These are phyloP conservation scores for Lactarius deliciosus DNA, from an alignment of 768 basidiomycete species.

Conservation along the genomic window DNA sequence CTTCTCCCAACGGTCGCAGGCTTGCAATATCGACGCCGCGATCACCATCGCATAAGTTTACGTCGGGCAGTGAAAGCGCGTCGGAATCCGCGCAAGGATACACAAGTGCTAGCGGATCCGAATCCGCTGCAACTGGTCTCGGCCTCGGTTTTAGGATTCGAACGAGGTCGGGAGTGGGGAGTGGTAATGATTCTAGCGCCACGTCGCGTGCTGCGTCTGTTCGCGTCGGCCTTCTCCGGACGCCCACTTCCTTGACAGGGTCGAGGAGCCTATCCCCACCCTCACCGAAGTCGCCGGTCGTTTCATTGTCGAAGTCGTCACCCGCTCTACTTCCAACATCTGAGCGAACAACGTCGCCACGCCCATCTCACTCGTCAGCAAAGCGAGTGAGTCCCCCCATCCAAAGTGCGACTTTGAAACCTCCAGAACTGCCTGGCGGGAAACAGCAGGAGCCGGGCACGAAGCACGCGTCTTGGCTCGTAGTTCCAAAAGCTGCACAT, in stretches of 20 bases:
- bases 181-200: neutral
- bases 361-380: constrained; percentile 11
- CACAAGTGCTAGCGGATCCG: constrained; percentile 25
- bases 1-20: constrained; percentile 16
- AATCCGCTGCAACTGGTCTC: constrained; percentile 25
- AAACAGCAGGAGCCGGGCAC: constrained; percentile 16
- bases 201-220: constrained; percentile 17
- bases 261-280: constrained; percentile 11
- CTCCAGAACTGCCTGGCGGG: neutral
- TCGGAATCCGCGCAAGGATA: constrained; percentile 24
- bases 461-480: constrained; percentile 26
- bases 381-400: constrained; percentile 22
- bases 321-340: constrained; percentile 13
- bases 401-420: constrained; percentile 2
- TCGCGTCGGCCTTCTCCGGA: constrained; percentile 24
- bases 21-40: constrained; percentile 21
- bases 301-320: constrained; percentile 8
- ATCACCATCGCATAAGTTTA: constrained; percentile 15
- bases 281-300: constrained; percentile 8
- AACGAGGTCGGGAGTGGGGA: constrained; percentile 13
- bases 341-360: constrained; percentile 8
- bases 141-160: constrained; percentile 27
- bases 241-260: constrained; percentile 15
- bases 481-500: constrained; percentile 16
- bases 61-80: constrained; percentile 26